Base-by-base conservation (phyloP, 176 grass and related monocot species). In the Ensete glaucum region DNA sequence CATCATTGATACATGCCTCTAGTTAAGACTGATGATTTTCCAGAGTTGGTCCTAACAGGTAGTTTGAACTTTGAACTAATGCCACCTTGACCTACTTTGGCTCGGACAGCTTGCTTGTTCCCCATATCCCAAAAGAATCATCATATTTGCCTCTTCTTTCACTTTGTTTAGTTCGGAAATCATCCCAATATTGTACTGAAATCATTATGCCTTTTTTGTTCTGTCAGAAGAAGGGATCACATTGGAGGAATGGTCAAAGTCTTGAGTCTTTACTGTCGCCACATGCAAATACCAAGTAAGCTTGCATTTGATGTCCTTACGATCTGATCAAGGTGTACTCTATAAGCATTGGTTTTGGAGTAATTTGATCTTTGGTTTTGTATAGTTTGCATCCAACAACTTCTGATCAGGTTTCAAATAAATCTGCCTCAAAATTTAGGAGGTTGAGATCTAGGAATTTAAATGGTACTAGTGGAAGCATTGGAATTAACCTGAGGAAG, bases 211-310 rank as follows among this genome's bases (percentile, higher is more conserved):
- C 19, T 75, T 16, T 83, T 80, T 54, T 74, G 15, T 50, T 82
- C 17, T 81, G 80, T 84, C 86, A 99, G 96, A 99, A 89, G 82
- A 99, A 91, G 80, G 81, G 82, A 81, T 80, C 71, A 75, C 88
- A 81, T 14, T 87, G 86, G 82, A 95, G 80, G 86, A 94, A 89
- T 87, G 86, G 88, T 64, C 91, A 87, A 77, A 99, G 91, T 43
- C 91, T 99, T 49, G 88, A 95, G 89, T 87, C 91, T 71, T 88
- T 99, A 83, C 81, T 99, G 63, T 67, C 82, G 67, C 81, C 79
- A 0, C 2, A 62, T 60, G 67, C 55, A 2, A 87, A 83, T 63
- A 86, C 88, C 76, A 83, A 81, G 95, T 99, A 92, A 93, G 89
- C 86, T 59, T 12, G 16, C 49, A 8, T 54, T 52, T 16, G 57